Percentiles rank a stretch among this genome's conserved stretches.
These are phyloP conservation scores for Arthrobotrys conoides DNA, from an alignment of 2,329 filamentous ascomycete species.

Conservation along the genomic window DNA sequence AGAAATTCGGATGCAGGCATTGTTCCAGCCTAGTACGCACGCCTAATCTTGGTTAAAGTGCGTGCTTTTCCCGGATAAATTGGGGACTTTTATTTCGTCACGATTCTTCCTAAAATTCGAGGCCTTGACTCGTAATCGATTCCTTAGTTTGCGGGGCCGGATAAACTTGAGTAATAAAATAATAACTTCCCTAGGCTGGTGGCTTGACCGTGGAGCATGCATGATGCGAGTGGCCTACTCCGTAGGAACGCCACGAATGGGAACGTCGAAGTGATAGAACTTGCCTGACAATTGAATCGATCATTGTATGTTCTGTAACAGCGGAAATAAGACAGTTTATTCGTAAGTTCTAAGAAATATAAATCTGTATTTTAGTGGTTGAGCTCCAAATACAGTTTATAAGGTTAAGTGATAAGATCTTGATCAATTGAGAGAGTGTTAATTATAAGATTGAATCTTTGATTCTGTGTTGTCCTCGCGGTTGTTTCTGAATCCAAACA, in stretches of 20 bases:
- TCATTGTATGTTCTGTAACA: no score
- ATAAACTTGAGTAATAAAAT: conserved; percentile 54
- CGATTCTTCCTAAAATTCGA: conserved; percentile 20
- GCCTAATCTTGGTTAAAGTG: conserved; percentile 53
- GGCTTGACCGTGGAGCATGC: conserved; percentile 24
- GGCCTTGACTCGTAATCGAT: conserved; percentile 24
- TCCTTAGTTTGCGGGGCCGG: conserved; percentile 31
- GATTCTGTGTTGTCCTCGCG: no score
- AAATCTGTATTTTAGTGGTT: not conserved
- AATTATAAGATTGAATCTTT: no score
- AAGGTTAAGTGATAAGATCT: no score
- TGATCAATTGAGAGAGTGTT: no score
- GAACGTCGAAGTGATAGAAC: no score
- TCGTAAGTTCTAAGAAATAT: not conserved
- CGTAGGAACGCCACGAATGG: not conserved
- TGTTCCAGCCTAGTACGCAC: conserved; percentile 7
- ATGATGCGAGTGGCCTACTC: not conserved
- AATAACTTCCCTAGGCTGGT: conserved; percentile 42
- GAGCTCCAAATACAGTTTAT: no score
- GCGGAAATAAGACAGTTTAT: no score
- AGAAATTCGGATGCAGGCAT: conserved; percentile 39
- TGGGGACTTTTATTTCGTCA: conserved; percentile 16
- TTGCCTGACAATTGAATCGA: no score
- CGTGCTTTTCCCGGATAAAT: conserved; percentile 42
- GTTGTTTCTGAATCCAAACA: no score